These are phyloP conservation scores for Cicer chorassanicum DNA, from an alignment of 306 rosid genomes.

Conservation along the genomic window DNA sequence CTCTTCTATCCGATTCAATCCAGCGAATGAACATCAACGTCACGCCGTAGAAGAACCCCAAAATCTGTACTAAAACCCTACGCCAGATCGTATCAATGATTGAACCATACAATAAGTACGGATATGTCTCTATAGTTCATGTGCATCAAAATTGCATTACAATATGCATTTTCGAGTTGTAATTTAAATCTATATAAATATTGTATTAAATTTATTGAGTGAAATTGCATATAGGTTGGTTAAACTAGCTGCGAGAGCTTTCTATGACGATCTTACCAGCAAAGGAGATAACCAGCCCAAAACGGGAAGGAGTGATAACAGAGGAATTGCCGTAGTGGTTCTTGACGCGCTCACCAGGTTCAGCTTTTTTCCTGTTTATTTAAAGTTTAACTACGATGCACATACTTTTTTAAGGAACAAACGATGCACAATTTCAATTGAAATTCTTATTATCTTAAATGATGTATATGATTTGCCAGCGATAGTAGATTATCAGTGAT, in stretches of 20 bases:
- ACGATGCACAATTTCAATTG: background rate
- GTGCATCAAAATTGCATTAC: conserved; percentile 5
- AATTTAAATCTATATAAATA: background rate
- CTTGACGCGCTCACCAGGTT: conserved; percentile 98
- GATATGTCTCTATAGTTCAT: conserved; percentile 14
- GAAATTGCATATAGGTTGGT: conserved; percentile 66
- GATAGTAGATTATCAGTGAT: background rate
- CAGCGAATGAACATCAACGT: background rate
- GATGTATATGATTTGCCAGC: background rate
- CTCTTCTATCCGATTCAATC: background rate
- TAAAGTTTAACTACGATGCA: background rate
- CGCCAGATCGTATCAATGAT: conserved; percentile 38
- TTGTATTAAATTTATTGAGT: background rate
- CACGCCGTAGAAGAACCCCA: background rate
- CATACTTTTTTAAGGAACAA: background rate
- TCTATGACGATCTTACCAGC: conserved; percentile 82
- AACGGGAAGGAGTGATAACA: conserved; percentile 84
- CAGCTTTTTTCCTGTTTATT: conserved; percentile 20
- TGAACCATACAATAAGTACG: conserved; percentile 69
- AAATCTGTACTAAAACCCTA: conserved; percentile 9
- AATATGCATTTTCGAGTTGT: background rate
- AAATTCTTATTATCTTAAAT: background rate
- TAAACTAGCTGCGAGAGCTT: conserved; percentile 89
- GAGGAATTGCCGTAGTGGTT: conserved; percentile 98
- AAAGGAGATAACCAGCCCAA: conserved; percentile 95